A percentile compares a stretch with the other conserved stretches of the same genome.
These are phyloP conservation scores for Dysphania ambrosioides DNA, from an alignment of 148 eudicot species.

Conservation along the genomic window DNA sequence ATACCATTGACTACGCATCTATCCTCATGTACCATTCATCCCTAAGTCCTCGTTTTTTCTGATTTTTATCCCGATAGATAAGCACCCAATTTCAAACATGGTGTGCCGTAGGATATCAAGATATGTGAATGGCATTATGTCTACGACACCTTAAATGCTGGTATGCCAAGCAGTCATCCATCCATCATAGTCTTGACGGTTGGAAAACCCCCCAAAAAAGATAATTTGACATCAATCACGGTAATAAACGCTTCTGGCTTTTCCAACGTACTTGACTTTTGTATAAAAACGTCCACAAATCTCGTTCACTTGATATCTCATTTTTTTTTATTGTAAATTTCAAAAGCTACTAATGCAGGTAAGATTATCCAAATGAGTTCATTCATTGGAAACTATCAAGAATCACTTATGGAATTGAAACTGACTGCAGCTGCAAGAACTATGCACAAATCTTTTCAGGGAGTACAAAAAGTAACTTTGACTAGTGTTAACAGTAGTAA, in stretches of 20 bases:
- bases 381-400: no score
- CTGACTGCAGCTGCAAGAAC: background rate
- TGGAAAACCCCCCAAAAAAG: constrained; percentile 9
- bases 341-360: background rate
- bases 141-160: background rate
- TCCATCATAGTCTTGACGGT: constrained; percentile 9
- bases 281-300: no score
- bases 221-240: background rate
- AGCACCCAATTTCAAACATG: background rate
- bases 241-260: background rate
- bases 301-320: background rate
- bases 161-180: background rate
- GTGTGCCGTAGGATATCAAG: background rate
- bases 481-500: no score
- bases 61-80: no score
- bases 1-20: background rate
- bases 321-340: background rate
- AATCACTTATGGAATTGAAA: background rate
- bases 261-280: no score
- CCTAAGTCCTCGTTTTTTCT: no score
- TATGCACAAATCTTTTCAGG: background rate
- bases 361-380: background rate
- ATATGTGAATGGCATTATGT: constrained; percentile 1
- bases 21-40: no score
- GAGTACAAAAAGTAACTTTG: background rate